These are phyloP conservation scores for Boletus coccyginus DNA, from an alignment of 768 basidiomycete species.

Conservation along the genomic window DNA sequence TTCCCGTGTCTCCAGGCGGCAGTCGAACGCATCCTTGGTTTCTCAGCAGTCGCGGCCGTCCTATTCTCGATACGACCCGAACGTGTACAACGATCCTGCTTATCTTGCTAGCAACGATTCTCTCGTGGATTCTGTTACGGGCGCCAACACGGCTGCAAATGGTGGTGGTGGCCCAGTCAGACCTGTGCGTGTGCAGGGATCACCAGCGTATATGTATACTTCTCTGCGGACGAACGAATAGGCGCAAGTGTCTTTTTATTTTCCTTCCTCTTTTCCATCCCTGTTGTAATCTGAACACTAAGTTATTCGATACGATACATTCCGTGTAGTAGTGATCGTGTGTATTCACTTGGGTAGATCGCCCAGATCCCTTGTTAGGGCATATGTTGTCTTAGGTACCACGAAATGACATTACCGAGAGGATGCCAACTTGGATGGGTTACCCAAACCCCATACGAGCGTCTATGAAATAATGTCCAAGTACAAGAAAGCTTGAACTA, in stretches of 20 bases:
- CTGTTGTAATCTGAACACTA: neutral
- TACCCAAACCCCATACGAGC: neutral
- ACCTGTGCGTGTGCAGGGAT: slow-evolving; percentile 16
- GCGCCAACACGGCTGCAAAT: slow-evolving; percentile 25
- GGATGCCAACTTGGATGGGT: neutral
- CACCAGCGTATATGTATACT: slow-evolving; percentile 20
- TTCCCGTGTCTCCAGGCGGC: slow-evolving; percentile 14
- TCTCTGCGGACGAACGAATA: slow-evolving; percentile 15
- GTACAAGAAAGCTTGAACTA: too few species aligned
- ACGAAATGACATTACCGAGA: neutral
- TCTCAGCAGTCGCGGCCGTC: slow-evolving; percentile 17
- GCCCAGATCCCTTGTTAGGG: neutral
- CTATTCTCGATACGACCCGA: slow-evolving; percentile 20
- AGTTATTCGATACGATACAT: slow-evolving; percentile 11
- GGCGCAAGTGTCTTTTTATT: neutral
- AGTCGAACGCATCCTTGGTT: slow-evolving; percentile 25
- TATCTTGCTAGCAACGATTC: slow-evolving; percentile 28
- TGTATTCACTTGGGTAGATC: slow-evolving; percentile 10
- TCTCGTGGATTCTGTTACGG: slow-evolving; percentile 23
- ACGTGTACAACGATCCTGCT: slow-evolving; percentile 26
- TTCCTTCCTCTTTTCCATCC: neutral
- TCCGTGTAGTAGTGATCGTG: neutral
- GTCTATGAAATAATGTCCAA: too few species aligned
- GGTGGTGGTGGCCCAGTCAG: slow-evolving; percentile 19
- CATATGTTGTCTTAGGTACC: neutral